Evolutionary conservation across 2,329 filamentous ascomycete genomes (phyloP).

Genomic region (Claviceps lovelessii): DNA sequence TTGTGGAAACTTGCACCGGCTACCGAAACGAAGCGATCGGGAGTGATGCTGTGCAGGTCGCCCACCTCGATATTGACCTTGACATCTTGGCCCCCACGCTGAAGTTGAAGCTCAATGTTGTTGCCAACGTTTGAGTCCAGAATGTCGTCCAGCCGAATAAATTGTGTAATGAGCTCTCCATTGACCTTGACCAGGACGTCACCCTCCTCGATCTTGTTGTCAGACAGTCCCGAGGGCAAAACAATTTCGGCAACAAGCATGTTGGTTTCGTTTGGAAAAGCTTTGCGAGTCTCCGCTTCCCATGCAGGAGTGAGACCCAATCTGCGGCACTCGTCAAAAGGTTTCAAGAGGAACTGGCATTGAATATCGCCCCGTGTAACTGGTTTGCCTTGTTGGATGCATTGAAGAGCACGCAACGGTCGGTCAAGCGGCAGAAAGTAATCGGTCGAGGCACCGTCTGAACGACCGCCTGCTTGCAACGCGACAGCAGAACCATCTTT

Average conservation of each 20-base stretch:
- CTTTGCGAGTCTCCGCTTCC: slow-evolving; percentile 70
- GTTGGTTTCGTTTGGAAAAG: slow-evolving; percentile 85
- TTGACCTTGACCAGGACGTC: slow-evolving; percentile 92
- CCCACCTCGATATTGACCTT: slow-evolving; percentile 75
- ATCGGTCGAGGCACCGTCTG: slow-evolving; percentile 90
- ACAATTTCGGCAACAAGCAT: slow-evolving; percentile 96
- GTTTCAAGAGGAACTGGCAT: slow-evolving; percentile 91
- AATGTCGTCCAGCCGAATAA: slow-evolving; percentile 80
- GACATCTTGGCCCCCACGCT: slow-evolving; percentile 76
- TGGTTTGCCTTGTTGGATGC: slow-evolving; percentile 59
- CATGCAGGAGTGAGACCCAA: slow-evolving; percentile 72
- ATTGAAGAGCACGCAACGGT: slow-evolving; percentile 72
- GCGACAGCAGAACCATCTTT: slow-evolving; percentile 86
- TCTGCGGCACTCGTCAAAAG: slow-evolving; percentile 90
- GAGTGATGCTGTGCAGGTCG: slow-evolving; percentile 86
- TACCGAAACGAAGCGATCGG: slow-evolving; percentile 88
- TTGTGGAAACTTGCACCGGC: slow-evolving; percentile 91
- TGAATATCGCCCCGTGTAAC: slow-evolving; percentile 94
- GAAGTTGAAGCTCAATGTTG: slow-evolving; percentile 66
- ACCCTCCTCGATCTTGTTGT: slow-evolving; percentile 79
- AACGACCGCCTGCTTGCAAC: slow-evolving; percentile 82
- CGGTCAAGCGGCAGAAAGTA: slow-evolving; percentile 93
- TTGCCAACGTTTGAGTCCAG: slow-evolving; percentile 74
- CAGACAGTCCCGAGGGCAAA: slow-evolving; percentile 75
- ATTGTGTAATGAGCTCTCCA: slow-evolving; percentile 81